A percentile compares a stretch with the other conserved stretches of the same genome.
phyloP scores from a whole-genome alignment of 257 asterid species.

The Buddleja alternifolia region DNA sequence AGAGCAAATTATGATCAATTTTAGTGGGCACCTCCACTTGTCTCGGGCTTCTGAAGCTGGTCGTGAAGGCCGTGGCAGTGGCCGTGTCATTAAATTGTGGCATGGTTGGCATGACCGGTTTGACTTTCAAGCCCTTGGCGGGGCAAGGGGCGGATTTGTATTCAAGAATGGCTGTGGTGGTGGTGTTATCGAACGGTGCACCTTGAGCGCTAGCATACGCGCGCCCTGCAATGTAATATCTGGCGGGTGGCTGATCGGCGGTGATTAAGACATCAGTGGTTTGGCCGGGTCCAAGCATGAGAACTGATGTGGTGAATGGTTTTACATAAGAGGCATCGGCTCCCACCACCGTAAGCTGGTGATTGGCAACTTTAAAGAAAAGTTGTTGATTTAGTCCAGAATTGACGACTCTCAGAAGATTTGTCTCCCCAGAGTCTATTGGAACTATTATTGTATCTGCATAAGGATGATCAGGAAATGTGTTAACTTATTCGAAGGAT shows the following conservation, averaged over 20 bases:
- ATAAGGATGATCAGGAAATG: not conserved
- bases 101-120: conserved; percentile 57
- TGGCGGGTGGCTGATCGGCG: conserved; percentile 67
- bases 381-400: conserved; percentile 82
- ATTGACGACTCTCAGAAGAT: conserved; percentile 69
- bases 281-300: conserved; percentile 94
- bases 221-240: conserved; percentile 77
- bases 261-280: conserved; percentile 80
- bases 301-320: conserved; percentile 76
- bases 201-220: conserved; percentile 91
- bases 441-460: conserved; percentile 73
- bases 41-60: conserved; percentile 65
- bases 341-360: conserved; percentile 79
- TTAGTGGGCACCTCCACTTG: conserved; percentile 55
- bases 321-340: conserved; percentile 84
- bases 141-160: conserved; percentile 76
- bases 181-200: conserved; percentile 79
- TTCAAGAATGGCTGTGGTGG: conserved; percentile 84
- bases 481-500: not conserved
- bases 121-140: conserved; percentile 48
- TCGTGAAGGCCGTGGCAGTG: conserved; percentile 72
- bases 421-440: conserved; percentile 65
- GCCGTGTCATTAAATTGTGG: conserved; percentile 79
- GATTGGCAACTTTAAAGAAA: conserved; percentile 77
- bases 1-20: conserved; percentile 62